phyloP scores from a whole-genome alignment of 2,329 filamentous ascomycete species.

The Alternaria brassicae region DNA sequence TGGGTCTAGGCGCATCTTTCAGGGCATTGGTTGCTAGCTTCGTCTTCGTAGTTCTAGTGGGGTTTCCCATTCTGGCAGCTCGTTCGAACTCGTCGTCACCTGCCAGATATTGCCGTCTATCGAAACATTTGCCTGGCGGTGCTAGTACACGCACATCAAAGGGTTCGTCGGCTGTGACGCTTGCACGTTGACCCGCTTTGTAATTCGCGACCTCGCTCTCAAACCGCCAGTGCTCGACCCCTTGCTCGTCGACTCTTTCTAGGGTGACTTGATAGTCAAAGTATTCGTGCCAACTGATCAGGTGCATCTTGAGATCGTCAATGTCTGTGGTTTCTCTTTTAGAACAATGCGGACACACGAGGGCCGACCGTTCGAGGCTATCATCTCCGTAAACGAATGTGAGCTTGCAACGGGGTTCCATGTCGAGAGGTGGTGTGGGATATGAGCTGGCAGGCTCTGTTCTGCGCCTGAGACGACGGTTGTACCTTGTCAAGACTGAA shows the following conservation, averaged over 20 bases:
- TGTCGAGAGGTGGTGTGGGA: constrained; percentile 14
- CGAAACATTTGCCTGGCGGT: constrained; percentile 47
- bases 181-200: constrained; percentile 31
- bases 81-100: constrained; percentile 40
- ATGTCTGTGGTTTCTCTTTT: constrained; percentile 14
- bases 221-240: constrained; percentile 25
- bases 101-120: constrained; percentile 44
- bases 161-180: constrained; percentile 33
- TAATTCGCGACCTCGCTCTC: constrained; percentile 28
- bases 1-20: not conserved
- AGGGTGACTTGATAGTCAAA: constrained; percentile 34
- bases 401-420: constrained; percentile 23
- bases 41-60: not conserved
- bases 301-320: constrained; percentile 46
- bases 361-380: constrained; percentile 10
- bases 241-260: constrained; percentile 16
- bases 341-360: constrained; percentile 31
- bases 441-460: constrained; percentile 6
- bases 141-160: constrained; percentile 43
- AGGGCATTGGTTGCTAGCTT: not conserved
- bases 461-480: constrained; percentile 21
- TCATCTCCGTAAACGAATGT: constrained; percentile 24
- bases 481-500: constrained; percentile 34
- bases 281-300: constrained; percentile 45
- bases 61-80: constrained; percentile 17